Evolutionary conservation across 129 eudicot genomes (phyloP).

Genomic region (Kitagawia praeruptora): DNA sequence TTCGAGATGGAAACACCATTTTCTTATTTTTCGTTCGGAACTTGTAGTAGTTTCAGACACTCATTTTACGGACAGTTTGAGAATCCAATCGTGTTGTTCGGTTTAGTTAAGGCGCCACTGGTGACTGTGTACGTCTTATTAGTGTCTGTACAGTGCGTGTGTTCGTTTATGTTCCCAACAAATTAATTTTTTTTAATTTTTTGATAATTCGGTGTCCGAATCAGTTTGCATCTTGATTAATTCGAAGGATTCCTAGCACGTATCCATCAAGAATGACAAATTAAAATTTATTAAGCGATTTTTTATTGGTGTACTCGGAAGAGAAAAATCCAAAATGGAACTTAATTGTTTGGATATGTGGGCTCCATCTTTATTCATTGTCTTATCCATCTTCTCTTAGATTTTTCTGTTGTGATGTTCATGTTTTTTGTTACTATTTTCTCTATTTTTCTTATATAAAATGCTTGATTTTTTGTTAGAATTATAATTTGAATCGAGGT

Average conservation of each 20-base stretch:
- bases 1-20: not conserved
- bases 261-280: too few species aligned
- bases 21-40: not conserved
- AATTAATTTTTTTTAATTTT: too few species aligned
- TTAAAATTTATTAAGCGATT: too few species aligned
- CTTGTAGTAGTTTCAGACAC: not conserved
- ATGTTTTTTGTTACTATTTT: too few species aligned
- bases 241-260: too few species aligned
- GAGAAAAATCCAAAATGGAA: not conserved
- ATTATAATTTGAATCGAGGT: too few species aligned
- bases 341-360: not conserved
- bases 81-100: not conserved
- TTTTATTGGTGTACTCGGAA: not conserved
- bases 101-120: not conserved
- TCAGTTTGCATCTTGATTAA: too few species aligned
- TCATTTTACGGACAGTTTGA: not conserved
- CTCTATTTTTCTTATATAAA: too few species aligned
- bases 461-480: too few species aligned
- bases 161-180: not conserved
- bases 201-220: too few species aligned
- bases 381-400: not conserved
- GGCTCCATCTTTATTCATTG: not conserved
- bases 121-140: too few species aligned
- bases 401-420: too few species aligned
- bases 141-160: not conserved